A percentile compares a stretch with the other conserved stretches of the same genome.
Evolutionary conservation across 805 yeast genomes (phyloP).

Genomic region (Candida arabinofermentans): DNA sequence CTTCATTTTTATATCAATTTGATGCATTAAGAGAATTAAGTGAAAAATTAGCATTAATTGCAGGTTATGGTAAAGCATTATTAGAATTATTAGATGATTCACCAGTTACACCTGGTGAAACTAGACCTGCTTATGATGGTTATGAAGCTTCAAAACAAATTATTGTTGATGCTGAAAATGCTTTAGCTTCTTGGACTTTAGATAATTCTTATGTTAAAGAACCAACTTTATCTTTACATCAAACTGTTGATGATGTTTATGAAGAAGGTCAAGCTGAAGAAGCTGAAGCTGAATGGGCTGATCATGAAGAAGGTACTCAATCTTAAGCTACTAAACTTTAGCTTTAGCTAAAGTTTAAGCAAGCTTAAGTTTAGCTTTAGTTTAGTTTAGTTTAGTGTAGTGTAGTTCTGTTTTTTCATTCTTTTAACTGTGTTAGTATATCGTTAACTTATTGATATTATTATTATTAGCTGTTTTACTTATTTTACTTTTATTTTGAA

Average conservation of each 20-base stretch:
- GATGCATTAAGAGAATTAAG: conserved; percentile 83
- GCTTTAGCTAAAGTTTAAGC: background rate
- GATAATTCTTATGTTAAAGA: conserved; percentile 71
- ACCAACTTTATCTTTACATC: conserved; percentile 52
- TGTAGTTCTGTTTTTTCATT: background rate
- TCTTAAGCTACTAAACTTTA: background rate
- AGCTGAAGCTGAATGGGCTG: conserved; percentile 1
- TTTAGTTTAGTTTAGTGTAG: background rate
- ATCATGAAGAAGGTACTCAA: conserved; percentile 7
- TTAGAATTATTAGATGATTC: conserved; percentile 79
- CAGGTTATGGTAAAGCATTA: conserved; percentile 86
- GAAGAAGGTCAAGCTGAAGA: conserved; percentile 1
- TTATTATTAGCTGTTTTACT: background rate
- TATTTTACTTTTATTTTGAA: background rate
- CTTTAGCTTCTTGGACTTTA: conserved; percentile 79
- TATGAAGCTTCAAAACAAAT: conserved; percentile 86
- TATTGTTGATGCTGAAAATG: conserved; percentile 80
- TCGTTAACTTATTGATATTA: no score
- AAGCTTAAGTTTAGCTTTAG: background rate
- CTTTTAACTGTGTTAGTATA: background rate
- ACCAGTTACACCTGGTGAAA: conserved; percentile 89
- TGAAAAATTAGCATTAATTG: conserved; percentile 80
- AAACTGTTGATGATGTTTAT: conserved; percentile 1
- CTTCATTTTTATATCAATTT: conserved; percentile 79
- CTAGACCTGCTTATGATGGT: conserved; percentile 86